Percentiles rank a stretch among this genome's conserved stretches.
Evolutionary conservation across 2,329 filamentous ascomycete species (phyloP).

Genomic region (Esteya vermicola): DNA sequence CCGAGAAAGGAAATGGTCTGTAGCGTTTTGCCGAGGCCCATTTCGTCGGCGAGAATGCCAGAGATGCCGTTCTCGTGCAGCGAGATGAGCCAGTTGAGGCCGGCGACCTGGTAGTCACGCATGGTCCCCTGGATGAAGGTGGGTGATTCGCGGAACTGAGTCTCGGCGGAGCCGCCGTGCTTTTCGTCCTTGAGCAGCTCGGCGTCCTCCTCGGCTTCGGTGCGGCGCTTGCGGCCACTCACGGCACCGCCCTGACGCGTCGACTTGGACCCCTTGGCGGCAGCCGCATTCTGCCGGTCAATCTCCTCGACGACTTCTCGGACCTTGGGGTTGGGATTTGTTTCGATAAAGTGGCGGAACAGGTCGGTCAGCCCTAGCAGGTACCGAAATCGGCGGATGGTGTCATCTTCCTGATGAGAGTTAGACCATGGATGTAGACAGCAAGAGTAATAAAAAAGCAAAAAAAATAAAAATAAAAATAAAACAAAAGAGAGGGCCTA

Average conservation of each 20-base stretch:
- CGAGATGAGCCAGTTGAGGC: constrained; percentile 94
- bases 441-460: too few relatives aligned
- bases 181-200: constrained; percentile 81
- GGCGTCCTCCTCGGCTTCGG: constrained; percentile 94
- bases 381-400: constrained; percentile 86
- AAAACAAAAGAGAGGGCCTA: constrained; percentile 17
- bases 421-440: constrained; percentile 13
- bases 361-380: constrained; percentile 88
- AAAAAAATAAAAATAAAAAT: too few relatives aligned
- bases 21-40: constrained; percentile 94
- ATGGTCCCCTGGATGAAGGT: constrained; percentile 78
- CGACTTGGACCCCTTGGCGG: constrained; percentile 55
- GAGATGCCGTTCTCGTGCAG: constrained; percentile 98
- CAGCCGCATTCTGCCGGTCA: constrained; percentile 77
- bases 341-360: constrained; percentile 97
- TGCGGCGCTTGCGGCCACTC: constrained; percentile 67
- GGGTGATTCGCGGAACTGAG: constrained; percentile 87
- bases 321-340: constrained; percentile 88
- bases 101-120: constrained; percentile 93
- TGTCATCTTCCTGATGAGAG: constrained; percentile 67
- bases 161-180: constrained; percentile 70
- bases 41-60: constrained; percentile 93
- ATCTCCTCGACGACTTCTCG: constrained; percentile 90
- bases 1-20: constrained; percentile 96
- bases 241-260: constrained; percentile 74